Conservation (phyloP, 805 yeast species). For the Yamadazyma laniorum region DNA sequence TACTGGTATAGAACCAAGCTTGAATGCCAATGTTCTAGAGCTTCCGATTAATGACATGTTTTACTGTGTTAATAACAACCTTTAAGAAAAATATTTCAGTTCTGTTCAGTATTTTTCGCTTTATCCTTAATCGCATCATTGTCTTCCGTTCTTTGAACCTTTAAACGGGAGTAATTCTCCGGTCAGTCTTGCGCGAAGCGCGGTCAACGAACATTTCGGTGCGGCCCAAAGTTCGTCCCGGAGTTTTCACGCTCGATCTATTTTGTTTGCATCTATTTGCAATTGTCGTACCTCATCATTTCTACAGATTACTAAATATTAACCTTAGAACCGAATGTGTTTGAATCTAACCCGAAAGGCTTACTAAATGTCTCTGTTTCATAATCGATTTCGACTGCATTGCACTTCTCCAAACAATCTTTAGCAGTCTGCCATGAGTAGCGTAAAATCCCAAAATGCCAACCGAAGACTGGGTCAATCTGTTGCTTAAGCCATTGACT, state of each 20-base stretch:
- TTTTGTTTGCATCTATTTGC: no score
- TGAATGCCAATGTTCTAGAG: slow-evolving; percentile 17
- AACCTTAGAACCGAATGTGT: slow-evolving; percentile 6
- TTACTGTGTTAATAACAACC: not conserved
- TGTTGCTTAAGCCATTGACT: slow-evolving; percentile 64
- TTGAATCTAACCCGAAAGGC: slow-evolving; percentile 1
- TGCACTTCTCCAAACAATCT: slow-evolving; percentile 58
- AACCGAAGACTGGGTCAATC: slow-evolving; percentile 78
- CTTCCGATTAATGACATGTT: slow-evolving; percentile 10
- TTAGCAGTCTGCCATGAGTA: slow-evolving; percentile 94
- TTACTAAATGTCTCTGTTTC: slow-evolving; percentile 27
- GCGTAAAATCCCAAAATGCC: slow-evolving; percentile 71
- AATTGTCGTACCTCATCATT: no score
- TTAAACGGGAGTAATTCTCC: slow-evolving; percentile 12
- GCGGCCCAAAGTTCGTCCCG: not conserved
- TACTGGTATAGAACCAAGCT: slow-evolving; percentile 14
- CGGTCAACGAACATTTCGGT: not conserved
- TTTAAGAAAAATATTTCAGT: slow-evolving; percentile 1
- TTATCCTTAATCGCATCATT: slow-evolving; percentile 18
- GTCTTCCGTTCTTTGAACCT: slow-evolving; percentile 15
- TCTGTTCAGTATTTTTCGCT: slow-evolving; percentile 6
- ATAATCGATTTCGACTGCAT: slow-evolving; percentile 60
- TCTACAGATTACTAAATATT: no score
- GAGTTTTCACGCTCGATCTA: not conserved
- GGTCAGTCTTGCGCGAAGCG: not conserved